A percentile compares a stretch with the other conserved stretches of the same genome.
Conservation (phyloP, 768 basidiomycete genomes). For the Arthromyces matolae region DNA sequence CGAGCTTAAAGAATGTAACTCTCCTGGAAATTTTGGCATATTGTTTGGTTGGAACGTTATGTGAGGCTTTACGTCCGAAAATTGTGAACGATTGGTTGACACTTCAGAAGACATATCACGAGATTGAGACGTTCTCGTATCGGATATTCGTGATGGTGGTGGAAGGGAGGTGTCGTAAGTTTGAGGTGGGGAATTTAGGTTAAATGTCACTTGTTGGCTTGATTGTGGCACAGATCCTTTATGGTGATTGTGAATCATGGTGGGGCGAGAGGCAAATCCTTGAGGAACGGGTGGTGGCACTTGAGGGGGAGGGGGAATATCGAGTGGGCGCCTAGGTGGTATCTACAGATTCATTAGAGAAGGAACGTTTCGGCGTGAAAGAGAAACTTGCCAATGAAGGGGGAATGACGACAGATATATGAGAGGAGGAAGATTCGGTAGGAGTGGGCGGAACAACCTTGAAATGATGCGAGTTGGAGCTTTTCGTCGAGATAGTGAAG, state of each 20-base stretch:
- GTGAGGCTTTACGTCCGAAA: no score
- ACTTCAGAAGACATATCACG: no score
- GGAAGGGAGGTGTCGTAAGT: no score
- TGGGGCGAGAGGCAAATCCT: background rate
- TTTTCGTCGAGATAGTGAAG: conserved; percentile 17
- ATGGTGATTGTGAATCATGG: background rate
- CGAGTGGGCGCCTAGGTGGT: background rate
- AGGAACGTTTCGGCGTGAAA: background rate
- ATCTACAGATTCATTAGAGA: background rate
- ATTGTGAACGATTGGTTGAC: no score
- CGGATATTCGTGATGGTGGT: no score
- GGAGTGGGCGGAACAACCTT: conserved; percentile 21
- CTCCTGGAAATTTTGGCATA: no score
- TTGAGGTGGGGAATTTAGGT: no score
- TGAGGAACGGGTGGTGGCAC: conserved; percentile 16
- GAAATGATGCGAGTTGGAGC: conserved; percentile 15
- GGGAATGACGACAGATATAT: background rate
- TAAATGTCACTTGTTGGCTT: background rate
- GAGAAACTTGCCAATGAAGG: background rate
- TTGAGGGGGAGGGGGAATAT: conserved; percentile 17
- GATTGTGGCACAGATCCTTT: background rate
- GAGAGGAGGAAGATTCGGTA: conserved; percentile 13
- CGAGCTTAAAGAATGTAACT: no score
- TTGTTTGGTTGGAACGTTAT: no score
- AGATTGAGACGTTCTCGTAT: no score